Conservation (phyloP, 495 filamentous ascomycete species). For the Rostrohypoxylon terebratum region DNA sequence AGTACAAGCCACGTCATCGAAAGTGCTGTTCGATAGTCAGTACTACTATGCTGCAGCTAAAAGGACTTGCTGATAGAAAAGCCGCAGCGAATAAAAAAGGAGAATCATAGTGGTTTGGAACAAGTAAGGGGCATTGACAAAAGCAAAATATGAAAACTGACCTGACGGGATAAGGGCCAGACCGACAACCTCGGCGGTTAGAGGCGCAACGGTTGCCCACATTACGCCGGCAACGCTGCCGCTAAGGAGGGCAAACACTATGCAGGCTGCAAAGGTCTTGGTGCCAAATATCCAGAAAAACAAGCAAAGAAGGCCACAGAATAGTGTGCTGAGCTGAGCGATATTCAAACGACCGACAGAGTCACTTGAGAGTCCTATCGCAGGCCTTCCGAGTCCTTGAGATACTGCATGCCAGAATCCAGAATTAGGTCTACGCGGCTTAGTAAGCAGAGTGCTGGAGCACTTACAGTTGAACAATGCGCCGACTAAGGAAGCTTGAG, state of each 20-base stretch:
- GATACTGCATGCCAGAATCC: conserved; percentile 46
- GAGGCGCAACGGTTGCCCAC: conserved; percentile 78
- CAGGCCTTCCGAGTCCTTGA: conserved; percentile 65
- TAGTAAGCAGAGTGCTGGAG: neutral
- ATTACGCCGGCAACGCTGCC: conserved; percentile 78
- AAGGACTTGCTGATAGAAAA: neutral
- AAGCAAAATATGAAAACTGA: conserved; percentile 31
- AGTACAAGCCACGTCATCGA: conserved; percentile 82
- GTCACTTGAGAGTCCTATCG: conserved; percentile 77
- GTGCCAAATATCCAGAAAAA: conserved; percentile 76
- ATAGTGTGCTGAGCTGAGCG: conserved; percentile 68
- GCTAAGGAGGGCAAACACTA: conserved; percentile 77
- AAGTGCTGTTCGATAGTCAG: conserved; percentile 55
- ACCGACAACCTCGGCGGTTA: conserved; percentile 82
- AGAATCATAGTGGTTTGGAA: neutral
- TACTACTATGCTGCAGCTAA: neutral
- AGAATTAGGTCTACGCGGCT: conserved; percentile 1
- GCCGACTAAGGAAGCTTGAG: conserved; percentile 75
- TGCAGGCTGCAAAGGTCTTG: conserved; percentile 71
- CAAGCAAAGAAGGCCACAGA: conserved; percentile 70
- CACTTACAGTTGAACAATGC: conserved; percentile 77
- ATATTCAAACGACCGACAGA: conserved; percentile 74
- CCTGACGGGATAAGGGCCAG: conserved; percentile 75
- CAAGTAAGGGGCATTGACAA: too few species aligned
- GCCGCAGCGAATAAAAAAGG: neutral